Conservation (phyloP, 176 grass and related monocot species). For the Avena insularis region DNA sequence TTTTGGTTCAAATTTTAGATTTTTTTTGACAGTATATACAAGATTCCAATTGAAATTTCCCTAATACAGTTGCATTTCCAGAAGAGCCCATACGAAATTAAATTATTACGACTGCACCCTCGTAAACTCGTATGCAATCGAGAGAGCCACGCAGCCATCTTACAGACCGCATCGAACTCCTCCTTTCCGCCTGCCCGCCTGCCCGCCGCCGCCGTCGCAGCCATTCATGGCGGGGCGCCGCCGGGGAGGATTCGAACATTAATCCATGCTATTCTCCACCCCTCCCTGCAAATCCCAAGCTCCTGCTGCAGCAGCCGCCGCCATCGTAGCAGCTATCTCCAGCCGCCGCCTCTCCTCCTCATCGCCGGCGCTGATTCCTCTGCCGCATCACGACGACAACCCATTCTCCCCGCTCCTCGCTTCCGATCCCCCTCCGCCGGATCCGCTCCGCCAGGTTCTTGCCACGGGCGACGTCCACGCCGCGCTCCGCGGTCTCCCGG, state of each 20-base stretch:
- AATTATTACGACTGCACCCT: not conserved
- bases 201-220: constrained; percentile 29
- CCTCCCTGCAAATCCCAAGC: constrained; percentile 50
- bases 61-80: not conserved
- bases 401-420: constrained; percentile 43
- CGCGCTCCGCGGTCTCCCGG: constrained; percentile 25
- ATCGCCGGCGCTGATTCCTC: constrained; percentile 29
- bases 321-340: constrained; percentile 43
- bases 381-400: not conserved
- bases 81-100: not conserved
- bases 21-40: not conserved
- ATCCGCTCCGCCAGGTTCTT: constrained; percentile 53
- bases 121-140: constrained; percentile 2
- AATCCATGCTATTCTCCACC: constrained; percentile 55
- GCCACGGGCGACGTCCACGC: constrained; percentile 55
- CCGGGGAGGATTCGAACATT: constrained; percentile 39
- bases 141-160: constrained; percentile 34
- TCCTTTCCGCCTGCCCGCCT: not conserved
- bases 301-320: constrained; percentile 35
- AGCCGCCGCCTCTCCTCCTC: constrained; percentile 39
- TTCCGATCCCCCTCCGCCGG: constrained; percentile 30
- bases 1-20: not conserved
- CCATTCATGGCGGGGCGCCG: constrained; percentile 55
- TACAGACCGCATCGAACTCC: constrained; percentile 37
- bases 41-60: not conserved